Evolutionary conservation across 2,329 filamentous ascomycete genomes (phyloP), one percentile per base, ranked within the genome.

Genomic region (Botryotinia narcissicola): DNA sequence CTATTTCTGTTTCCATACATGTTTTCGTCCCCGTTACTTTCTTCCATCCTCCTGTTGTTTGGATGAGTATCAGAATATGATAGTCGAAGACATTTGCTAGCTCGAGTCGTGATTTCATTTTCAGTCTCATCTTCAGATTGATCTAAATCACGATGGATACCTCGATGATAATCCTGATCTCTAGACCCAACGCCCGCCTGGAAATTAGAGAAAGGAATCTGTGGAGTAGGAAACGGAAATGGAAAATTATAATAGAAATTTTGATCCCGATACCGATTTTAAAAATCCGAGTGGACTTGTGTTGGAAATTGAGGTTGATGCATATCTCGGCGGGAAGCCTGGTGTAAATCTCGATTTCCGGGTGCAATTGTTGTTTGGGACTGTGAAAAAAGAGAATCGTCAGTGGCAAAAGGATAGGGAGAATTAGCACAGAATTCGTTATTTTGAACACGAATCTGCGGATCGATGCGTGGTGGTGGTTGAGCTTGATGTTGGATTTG

Each of bases 261-360:
- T 4, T n/a, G 48, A n/a, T n/a, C 25, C 4, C 1, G 48, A n/a
- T n/a, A 2, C 4, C 1, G 48, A n/a, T 54, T n/a, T n/a, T n/a
- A 25, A 54, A 12, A 7, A 3, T 54, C 25, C 12, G 25, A 54
- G 14, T n/a, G 8, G 12, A 54, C 10, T 14, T n/a, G 25, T n/a
- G 25, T 2, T 48, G 4, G 10, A 25, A 12, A 25, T 48, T 48
- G 46, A 46, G 18, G 18, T 22, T 46, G 44, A 46, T 46, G 44
- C 18, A 22, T 2, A 46, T 20, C 25, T n/a, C 25, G 25, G 48
- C n/a, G 46, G 46, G 22, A 5, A 12, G 4, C 25, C 5, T 51
- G 25, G 1, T 51, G 1, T 9, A 22, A 7, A 48, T 2, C 0
- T 16, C 1, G 8, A n/a, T n/a, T 1, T n/a, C 1, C 1, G 1